Evolutionary conservation across 2,329 filamentous ascomycete genomes (phyloP), one percentile per base, ranked within the genome.

Genomic region (Beauveria sp.): DNA sequence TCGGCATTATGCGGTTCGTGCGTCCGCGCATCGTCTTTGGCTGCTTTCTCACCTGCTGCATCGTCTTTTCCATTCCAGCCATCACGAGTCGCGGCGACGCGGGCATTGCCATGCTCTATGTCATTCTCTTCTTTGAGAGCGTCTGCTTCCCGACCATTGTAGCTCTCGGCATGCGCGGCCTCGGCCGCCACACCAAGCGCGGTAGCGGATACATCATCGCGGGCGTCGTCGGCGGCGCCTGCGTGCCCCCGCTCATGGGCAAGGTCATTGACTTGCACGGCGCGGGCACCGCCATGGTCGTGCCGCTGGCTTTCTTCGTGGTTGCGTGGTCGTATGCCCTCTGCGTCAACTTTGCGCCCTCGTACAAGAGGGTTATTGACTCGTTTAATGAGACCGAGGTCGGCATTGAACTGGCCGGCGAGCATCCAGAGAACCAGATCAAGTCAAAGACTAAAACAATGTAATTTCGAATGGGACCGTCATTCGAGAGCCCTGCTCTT

Each of bases 71-170:
- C 43, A 75, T 72, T 14, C 78, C 80, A 1, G 70, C 80, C 43
- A 80, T 81, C 65, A 79, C 79, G 0, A 73, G 78, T 62, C 66
- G 72, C 12, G 78, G 75, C n/a, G 76, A 79, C 65, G 72, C 72
- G 0, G 81, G 81, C 50, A 75, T 85, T 64, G 76, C 79, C 5
- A 85, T 91, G 79, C 80, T 91, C 34, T 89, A 85, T 72, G 65
- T 89, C 10, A 84, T 87, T 7, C 79, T 92, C 26, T 91, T 93
- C 77, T 93, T 93, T 73, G 90, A 91, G 74, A 88, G 84, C 4
- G 88, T 91, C 69, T 89, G 87, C 72, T 93, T 93, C 78, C 89
- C 90, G 0, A 92, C 89, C 20, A 91, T 93, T 68, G 85, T 93
- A 34, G 88, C 89, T 4, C 79, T 93, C 3, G 88, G 88, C 9